Base-by-base conservation (phyloP, 441 rosid species). In the Aleurites moluccanus region DNA sequence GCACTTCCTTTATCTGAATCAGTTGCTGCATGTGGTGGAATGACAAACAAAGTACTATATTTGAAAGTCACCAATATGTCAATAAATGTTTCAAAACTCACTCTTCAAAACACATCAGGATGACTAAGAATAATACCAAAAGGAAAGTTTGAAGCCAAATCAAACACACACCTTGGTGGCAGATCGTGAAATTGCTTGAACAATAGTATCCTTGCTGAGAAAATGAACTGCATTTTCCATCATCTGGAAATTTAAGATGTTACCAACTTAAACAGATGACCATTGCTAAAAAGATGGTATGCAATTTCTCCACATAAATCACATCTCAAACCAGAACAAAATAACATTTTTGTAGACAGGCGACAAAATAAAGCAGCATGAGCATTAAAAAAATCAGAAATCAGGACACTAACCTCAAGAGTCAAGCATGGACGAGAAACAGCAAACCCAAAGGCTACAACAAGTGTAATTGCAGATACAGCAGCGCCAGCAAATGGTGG, bases 401-500 rank as follows among this genome's bases (percentile, higher is more conserved):
- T 55, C 40, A 80, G 40, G 9, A 25, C 10, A 57, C 85, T 67
- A 47, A 88, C 99, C 98, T 97, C 86, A 69, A 97, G 97, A 79
- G 98, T 93, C 81, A 97, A 84, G 83, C 99, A 97, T 15, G 99
- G 97, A 76, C 99, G 98, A 78, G 99, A 97, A 80, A 97, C 99
- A 25, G 99, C 99, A 83, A 97, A 97, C 38, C 99, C 99, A 77
- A 97, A 97, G 70, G 99, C 94, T 73, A 97, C 95, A 77, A 97
- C 99, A 79, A 97, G 97, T 72, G 98, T 92, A 78, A 95, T 85
- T 64, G 99, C 99, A 25, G 99, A 97, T 60, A 97, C 99, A 77
- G 99, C 98, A 83, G 99, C 98, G 80, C 99, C 99, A 81, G 99
- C 99, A 85, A 93, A 97, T 21, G 99, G 99, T 64, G 99, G 99